These are phyloP conservation scores for Camellia japonica DNA, from an alignment of 148 eudicot species.

Conservation along the genomic window DNA sequence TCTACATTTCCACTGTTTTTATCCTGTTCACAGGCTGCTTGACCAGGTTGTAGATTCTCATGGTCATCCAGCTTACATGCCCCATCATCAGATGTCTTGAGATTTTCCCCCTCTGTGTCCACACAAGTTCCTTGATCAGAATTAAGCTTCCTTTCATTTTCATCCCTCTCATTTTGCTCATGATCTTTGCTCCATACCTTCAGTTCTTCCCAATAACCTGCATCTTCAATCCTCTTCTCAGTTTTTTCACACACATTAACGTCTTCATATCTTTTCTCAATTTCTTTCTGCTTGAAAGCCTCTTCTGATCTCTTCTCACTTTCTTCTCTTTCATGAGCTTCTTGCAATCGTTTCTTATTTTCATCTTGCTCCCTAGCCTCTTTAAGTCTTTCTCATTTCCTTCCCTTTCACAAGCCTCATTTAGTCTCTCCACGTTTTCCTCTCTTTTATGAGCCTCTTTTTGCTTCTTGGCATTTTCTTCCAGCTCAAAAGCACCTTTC, in stretches of 20 bases:
- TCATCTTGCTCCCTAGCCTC: constrained; percentile 23
- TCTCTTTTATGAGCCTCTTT: constrained; percentile 24
- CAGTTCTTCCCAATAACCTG: constrained; percentile 10
- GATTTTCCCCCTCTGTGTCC: constrained; percentile 19
- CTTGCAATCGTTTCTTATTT: constrained; percentile 23
- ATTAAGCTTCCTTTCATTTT: constrained; percentile 22
- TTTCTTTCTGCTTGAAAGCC: constrained; percentile 21
- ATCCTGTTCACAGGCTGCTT: constrained; percentile 11
- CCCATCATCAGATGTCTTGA: constrained; percentile 29
- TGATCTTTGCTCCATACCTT: constrained; percentile 9
- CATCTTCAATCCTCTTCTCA: constrained; percentile 15
- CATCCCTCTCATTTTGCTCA: constrained; percentile 16
- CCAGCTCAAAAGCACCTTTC: constrained; percentile 12
- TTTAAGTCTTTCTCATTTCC: constrained; percentile 22
- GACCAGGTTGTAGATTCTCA: constrained; percentile 11
- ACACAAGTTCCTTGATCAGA: constrained; percentile 19
- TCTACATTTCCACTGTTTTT: constrained; percentile 10
- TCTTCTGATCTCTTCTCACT: constrained; percentile 29
- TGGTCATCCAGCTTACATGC: constrained; percentile 20
- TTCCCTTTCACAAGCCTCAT: constrained; percentile 21
- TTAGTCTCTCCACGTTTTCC: constrained; percentile 22
- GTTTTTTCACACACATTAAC: constrained; percentile 18
- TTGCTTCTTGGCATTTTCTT: constrained; percentile 16
- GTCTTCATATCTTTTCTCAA: constrained; percentile 22
- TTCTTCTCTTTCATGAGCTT: constrained; percentile 26